A percentile compares a stretch with the other conserved stretches of the same genome.
These are phyloP conservation scores for Waltergamsia citrina DNA, from an alignment of 2,329 filamentous ascomycete species.

Conservation along the genomic window DNA sequence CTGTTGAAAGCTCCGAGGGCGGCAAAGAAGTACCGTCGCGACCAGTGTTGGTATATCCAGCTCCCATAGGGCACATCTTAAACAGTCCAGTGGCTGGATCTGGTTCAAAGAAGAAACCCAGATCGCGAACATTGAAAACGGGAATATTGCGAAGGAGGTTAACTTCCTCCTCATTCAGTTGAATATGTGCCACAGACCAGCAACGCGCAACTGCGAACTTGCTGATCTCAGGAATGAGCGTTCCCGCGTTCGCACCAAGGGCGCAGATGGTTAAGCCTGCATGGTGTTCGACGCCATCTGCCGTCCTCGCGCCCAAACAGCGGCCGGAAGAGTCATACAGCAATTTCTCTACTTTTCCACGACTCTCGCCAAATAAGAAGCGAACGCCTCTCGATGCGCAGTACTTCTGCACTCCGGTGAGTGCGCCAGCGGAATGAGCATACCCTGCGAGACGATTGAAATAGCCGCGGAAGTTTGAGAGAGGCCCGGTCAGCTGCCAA, in stretches of 20 bases:
- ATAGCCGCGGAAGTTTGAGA: conserved; percentile 48
- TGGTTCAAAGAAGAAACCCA: conserved; percentile 55
- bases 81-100: conserved; percentile 46
- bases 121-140: conserved; percentile 49
- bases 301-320: conserved; percentile 14
- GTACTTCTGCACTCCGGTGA: not conserved
- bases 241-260: conserved; percentile 37
- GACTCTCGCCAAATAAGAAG: not conserved
- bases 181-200: conserved; percentile 52
- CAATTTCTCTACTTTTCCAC: not conserved
- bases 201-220: conserved; percentile 42
- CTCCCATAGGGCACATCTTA: conserved; percentile 51
- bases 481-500: conserved; percentile 19
- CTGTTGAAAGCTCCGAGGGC: not conserved
- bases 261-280: conserved; percentile 37
- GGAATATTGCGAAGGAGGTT: conserved; percentile 46
- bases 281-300: conserved; percentile 10
- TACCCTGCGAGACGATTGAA: conserved; percentile 48
- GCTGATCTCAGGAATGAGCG: conserved; percentile 38
- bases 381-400: not conserved
- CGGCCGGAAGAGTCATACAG: not conserved
- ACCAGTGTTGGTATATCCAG: conserved; percentile 35
- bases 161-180: conserved; percentile 44
- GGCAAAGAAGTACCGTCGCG: conserved; percentile 20
- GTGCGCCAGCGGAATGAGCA: conserved; percentile 42